A percentile compares a stretch with the other conserved stretches of the same genome.
Conservation (phyloP, 805 yeast genomes). For the Priceomyces castillae region DNA sequence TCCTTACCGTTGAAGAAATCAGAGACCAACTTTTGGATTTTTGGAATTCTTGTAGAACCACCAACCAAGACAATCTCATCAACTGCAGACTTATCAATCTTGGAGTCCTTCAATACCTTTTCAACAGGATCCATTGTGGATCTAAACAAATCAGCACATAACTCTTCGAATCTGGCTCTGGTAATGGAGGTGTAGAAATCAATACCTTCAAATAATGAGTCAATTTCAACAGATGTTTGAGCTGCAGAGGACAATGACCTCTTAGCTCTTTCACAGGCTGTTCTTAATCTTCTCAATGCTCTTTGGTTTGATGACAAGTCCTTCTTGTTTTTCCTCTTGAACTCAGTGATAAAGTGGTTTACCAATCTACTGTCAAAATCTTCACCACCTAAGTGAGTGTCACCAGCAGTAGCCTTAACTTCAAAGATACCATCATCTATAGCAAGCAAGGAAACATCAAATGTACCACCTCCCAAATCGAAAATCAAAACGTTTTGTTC, state of each 20-base stretch:
- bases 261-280: slow-evolving; percentile 99
- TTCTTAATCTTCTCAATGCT: slow-evolving; percentile 97
- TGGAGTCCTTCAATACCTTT: slow-evolving; percentile 87
- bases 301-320: slow-evolving; percentile 91
- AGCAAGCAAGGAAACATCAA: slow-evolving; percentile 46
- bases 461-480: slow-evolving; percentile 52
- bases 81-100: slow-evolving; percentile 84
- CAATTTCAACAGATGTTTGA: slow-evolving; percentile 88
- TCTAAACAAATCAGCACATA: slow-evolving; percentile 92
- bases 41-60: slow-evolving; percentile 98
- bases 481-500: slow-evolving; percentile 61
- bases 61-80: slow-evolving; percentile 94
- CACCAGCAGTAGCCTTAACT: slow-evolving; percentile 51
- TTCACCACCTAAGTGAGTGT: slow-evolving; percentile 81
- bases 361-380: slow-evolving; percentile 97
- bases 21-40: slow-evolving; percentile 90
- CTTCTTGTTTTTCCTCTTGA: slow-evolving; percentile 97
- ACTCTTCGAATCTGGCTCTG: slow-evolving; percentile 96
- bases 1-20: slow-evolving; percentile 98
- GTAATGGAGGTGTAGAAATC: slow-evolving; percentile 96
- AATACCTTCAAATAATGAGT: slow-evolving; percentile 90
- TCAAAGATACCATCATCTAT: slow-evolving; percentile 49
- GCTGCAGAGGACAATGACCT: slow-evolving; percentile 96
- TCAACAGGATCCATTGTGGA: slow-evolving; percentile 93
- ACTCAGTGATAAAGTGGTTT: slow-evolving; percentile 88